Base-by-base conservation (phyloP, 177 flowering plant genomes). In the Vitis hybrid region DNA sequence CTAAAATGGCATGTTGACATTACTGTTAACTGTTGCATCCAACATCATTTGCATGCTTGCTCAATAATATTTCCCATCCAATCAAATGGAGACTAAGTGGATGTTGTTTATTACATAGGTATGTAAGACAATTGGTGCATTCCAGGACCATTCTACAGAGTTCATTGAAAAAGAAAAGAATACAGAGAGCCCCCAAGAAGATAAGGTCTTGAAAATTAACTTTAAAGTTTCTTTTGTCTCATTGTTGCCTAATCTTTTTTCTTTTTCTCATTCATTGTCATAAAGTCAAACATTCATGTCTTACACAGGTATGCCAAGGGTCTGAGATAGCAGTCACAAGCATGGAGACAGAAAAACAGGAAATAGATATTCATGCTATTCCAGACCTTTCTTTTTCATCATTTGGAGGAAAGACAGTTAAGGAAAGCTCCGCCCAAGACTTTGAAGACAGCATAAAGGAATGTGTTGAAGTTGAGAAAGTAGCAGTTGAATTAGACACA, bases 401-500 rank as follows among this genome's bases (percentile, higher is more conserved):
- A 4, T 11, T 24, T 62, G 75, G 49, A 62, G 77, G 73, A 65
- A 62, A 71, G 57, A 58, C 67, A 46, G 70, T 49, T 9, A 48
- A n/a, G 46, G 66, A 76, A 60, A 65, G 18, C 63, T 64, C 57
- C 8, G 14, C 54, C 19, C 21, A 64, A 48, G 52, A 61, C 13
- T 52, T 65, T 56, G 81, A 70, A 35, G 67, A 64, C 14, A 63
- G 64, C 57, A 32, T 64, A 27, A 64, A 58, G 14, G 79, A 73
- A 66, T 62, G 18, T 51, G n/a, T 6, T 46, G 66, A 24, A 52
- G 72, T 40, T 49, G 70, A 74, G 59, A 50, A 73, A 11, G 65
- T 9, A 61, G 58, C 58, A 75, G 24, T 52, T 62, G 73, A 60
- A 52, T 13, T 56, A n/a, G 62, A 55, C 62, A n/a, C 66, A 27